These are phyloP conservation scores for Fragosphaeria purpurea DNA, from an alignment of 2,329 filamentous ascomycete genomes.

Conservation along the genomic window DNA sequence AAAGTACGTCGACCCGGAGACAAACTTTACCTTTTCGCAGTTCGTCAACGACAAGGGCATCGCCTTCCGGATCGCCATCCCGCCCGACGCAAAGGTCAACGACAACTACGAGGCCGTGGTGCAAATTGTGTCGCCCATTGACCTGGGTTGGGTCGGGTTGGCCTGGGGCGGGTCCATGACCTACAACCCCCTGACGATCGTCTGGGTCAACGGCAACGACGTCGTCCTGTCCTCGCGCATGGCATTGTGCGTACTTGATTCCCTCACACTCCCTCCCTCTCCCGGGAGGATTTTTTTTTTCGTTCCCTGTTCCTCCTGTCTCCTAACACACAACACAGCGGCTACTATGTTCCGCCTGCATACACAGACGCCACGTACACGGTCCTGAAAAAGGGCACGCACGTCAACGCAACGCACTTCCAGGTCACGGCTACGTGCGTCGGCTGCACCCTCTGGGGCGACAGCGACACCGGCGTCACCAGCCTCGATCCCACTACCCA, in stretches of 20 bases:
- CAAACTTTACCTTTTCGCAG: conserved; percentile 33
- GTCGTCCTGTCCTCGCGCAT: conserved; percentile 32
- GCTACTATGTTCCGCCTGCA: conserved; percentile 23
- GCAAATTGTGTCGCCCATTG: conserved; percentile 32
- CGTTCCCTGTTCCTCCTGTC: too few relatives aligned
- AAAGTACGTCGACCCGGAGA: conserved; percentile 25
- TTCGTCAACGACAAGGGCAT: conserved; percentile 29
- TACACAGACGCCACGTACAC: conserved; percentile 22
- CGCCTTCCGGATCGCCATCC: conserved; percentile 26
- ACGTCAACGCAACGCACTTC: conserved; percentile 30
- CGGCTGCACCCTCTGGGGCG: conserved; percentile 33
- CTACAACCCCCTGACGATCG: conserved; percentile 34
- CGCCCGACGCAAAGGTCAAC: conserved; percentile 19
- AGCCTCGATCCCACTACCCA: conserved; percentile 27
- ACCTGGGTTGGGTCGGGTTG: conserved; percentile 36
- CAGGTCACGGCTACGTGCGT: conserved; percentile 29
- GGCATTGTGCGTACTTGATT: conserved; percentile 28
- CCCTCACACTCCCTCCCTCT: too few relatives aligned
- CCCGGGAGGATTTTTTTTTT: too few relatives aligned
- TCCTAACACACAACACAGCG: conserved; percentile 14
- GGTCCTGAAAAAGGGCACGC: conserved; percentile 26
- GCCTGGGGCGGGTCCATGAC: conserved; percentile 41
- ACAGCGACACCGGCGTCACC: conserved; percentile 28
- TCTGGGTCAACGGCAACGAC: conserved; percentile 32
- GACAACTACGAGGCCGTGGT: conserved; percentile 23